Percentiles rank a stretch among this genome's conserved stretches.
Conservation (phyloP, 768 basidiomycete genomes). For the Hemileccinum impolitum region DNA sequence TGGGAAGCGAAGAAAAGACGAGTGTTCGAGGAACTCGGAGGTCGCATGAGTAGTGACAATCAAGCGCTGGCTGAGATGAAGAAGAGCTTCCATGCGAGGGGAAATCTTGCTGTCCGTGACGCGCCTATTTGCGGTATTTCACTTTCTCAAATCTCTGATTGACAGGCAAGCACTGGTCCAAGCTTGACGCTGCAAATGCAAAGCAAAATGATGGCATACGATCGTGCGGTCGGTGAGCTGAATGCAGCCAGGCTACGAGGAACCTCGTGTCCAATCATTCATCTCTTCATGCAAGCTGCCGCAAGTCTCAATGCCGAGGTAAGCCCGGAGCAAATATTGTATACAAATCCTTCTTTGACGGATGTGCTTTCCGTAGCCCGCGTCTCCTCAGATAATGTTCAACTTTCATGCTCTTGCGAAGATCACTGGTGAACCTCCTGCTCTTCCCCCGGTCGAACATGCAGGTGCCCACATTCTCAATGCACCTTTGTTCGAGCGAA, state of each 20-base stretch:
- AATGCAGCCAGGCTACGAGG: slow-evolving; percentile 71
- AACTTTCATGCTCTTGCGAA: slow-evolving; percentile 71
- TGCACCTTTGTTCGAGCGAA: slow-evolving; percentile 74
- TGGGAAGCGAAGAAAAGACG: slow-evolving; percentile 91
- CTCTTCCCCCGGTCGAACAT: slow-evolving; percentile 72
- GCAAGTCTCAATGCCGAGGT: slow-evolving; percentile 57
- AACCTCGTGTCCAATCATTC: slow-evolving; percentile 72
- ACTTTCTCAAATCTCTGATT: slow-evolving; percentile 5
- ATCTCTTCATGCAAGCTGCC: slow-evolving; percentile 67
- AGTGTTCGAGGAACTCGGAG: slow-evolving; percentile 87
- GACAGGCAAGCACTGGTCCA: slow-evolving; percentile 45
- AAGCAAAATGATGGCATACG: slow-evolving; percentile 94
- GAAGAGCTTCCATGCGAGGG: slow-evolving; percentile 60
- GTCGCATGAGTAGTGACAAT: slow-evolving; percentile 54
- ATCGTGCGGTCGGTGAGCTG: slow-evolving; percentile 73
- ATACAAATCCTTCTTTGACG: slow-evolving; percentile 1
- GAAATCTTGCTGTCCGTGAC: slow-evolving; percentile 46
- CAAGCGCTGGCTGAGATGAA: slow-evolving; percentile 56
- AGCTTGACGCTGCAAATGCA: slow-evolving; percentile 77
- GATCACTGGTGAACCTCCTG: slow-evolving; percentile 75
- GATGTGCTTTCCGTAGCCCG: slow-evolving; percentile 34
- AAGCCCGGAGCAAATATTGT: slow-evolving; percentile 2
- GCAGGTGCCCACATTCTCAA: slow-evolving; percentile 82
- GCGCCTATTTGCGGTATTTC: neutral
- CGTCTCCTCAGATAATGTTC: slow-evolving; percentile 59